Evolutionary conservation across 805 yeast genomes (phyloP).

Genomic region (Myxozyma vanderwaltii): DNA sequence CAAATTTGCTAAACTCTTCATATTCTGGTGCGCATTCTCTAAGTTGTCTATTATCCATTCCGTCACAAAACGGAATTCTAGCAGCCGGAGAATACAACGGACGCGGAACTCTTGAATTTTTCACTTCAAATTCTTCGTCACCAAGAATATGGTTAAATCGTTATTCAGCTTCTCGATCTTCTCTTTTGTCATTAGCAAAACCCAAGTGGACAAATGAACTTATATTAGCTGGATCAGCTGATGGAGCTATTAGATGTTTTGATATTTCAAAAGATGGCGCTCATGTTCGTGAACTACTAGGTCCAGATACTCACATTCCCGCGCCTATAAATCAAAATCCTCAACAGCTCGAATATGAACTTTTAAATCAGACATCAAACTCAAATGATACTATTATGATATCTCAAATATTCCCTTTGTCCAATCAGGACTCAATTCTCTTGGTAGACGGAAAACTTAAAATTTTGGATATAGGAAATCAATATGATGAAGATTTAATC

Average conservation of each 20-base stretch:
- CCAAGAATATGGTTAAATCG: constrained; percentile 26
- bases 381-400: constrained; percentile 13
- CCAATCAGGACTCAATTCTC: constrained; percentile 6
- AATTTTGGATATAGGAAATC: constrained; percentile 12
- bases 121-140: background rate
- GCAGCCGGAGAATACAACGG: constrained; percentile 35
- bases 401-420: constrained; percentile 15
- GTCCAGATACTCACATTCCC: constrained; percentile 3
- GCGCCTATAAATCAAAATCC: background rate
- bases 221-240: constrained; percentile 32
- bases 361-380: background rate
- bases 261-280: constrained; percentile 24
- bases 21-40: constrained; percentile 35
- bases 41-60: constrained; percentile 11
- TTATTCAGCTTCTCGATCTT: constrained; percentile 31
- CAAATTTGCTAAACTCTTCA: constrained; percentile 5
- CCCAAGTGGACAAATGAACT: constrained; percentile 28
- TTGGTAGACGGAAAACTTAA: constrained; percentile 20
- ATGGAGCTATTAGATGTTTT: constrained; percentile 31
- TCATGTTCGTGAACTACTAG: constrained; percentile 21
- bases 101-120: constrained; percentile 33
- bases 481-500: background rate
- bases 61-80: constrained; percentile 11
- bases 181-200: constrained; percentile 20
- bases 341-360: background rate